Percentiles rank a stretch among this genome's conserved stretches.
Evolutionary conservation across 176 grass and related monocot genomes (phyloP).

Genomic region (Oryza meyeriana): DNA sequence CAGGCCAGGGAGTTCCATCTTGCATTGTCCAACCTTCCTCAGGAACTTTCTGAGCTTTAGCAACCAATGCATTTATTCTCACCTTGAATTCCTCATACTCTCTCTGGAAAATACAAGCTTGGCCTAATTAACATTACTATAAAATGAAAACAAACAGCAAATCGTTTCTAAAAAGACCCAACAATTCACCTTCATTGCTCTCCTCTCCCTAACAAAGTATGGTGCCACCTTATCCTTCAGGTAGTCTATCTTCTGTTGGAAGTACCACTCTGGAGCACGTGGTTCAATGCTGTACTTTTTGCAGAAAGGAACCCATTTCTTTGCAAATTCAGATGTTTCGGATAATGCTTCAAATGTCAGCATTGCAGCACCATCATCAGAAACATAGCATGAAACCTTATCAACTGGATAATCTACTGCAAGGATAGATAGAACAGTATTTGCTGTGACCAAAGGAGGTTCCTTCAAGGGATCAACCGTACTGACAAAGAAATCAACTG

Average conservation of each 20-base stretch:
- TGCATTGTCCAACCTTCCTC: neutral
- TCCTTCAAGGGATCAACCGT: neutral
- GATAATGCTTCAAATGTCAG: neutral
- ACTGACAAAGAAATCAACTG: neutral
- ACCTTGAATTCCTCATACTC: neutral
- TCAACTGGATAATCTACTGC: neutral
- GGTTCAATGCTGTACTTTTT: neutral
- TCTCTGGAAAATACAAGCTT: neutral
- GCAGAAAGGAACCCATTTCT: neutral
- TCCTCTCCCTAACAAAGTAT: neutral
- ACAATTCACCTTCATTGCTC: neutral
- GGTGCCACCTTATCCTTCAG: neutral
- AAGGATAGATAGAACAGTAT: neutral
- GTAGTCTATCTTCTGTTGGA: neutral
- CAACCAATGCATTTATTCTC: neutral
- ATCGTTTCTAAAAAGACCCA: neutral
- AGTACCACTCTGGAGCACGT: neutral
- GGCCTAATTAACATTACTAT: neutral
- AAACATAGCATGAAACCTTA: neutral
- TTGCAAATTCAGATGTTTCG: neutral
- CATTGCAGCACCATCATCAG: neutral
- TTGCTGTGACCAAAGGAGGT: neutral
- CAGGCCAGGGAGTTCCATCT: neutral
- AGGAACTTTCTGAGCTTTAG: neutral
- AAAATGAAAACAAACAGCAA: neutral